Conservation (phyloP, 192 early-diverging fungal species). For the Entophlyctis luteolus region DNA sequence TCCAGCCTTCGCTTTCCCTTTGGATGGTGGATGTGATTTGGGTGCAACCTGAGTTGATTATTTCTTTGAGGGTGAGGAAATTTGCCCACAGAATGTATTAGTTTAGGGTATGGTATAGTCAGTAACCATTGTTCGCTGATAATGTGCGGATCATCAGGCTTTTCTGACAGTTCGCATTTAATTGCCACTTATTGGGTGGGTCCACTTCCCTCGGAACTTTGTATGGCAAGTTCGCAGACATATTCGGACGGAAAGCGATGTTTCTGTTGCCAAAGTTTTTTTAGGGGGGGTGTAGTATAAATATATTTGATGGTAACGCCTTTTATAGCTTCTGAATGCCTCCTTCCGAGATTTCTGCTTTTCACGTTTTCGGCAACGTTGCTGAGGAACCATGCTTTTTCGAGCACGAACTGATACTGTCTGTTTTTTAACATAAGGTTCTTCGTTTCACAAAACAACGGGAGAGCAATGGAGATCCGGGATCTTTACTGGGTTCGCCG, state of each 20-base stretch:
- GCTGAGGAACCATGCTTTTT: slow-evolving; percentile 76
- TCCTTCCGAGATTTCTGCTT: slow-evolving; percentile 50
- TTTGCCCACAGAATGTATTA: slow-evolving; percentile 38
- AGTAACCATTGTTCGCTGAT: slow-evolving; percentile 63
- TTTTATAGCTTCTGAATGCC: slow-evolving; percentile 18
- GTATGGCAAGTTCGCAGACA: neutral
- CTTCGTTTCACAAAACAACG: too few relatives aligned
- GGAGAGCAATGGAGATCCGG: neutral
- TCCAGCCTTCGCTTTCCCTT: too few relatives aligned
- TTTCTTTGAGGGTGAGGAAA: slow-evolving; percentile 87
- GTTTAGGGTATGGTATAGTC: slow-evolving; percentile 42
- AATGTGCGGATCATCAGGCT: slow-evolving; percentile 80
- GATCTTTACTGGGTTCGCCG: neutral
- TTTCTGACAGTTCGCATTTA: slow-evolving; percentile 32
- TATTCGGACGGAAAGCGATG: too few relatives aligned
- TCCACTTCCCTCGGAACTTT: too few relatives aligned
- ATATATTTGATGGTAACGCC: slow-evolving; percentile 22
- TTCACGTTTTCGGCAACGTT: slow-evolving; percentile 70
- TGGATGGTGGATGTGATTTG: too few relatives aligned
- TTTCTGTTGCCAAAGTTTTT: too few relatives aligned
- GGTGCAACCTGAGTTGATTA: slow-evolving; percentile 74
- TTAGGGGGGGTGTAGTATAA: too few relatives aligned
- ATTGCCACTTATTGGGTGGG: too few relatives aligned
- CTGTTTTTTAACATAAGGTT: too few relatives aligned
- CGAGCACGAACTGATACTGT: slow-evolving; percentile 69